Evolutionary conservation across 2,329 filamentous ascomycete genomes (phyloP), one percentile per base, ranked within the genome.

Genomic region (Lachnellula subtilissima): DNA sequence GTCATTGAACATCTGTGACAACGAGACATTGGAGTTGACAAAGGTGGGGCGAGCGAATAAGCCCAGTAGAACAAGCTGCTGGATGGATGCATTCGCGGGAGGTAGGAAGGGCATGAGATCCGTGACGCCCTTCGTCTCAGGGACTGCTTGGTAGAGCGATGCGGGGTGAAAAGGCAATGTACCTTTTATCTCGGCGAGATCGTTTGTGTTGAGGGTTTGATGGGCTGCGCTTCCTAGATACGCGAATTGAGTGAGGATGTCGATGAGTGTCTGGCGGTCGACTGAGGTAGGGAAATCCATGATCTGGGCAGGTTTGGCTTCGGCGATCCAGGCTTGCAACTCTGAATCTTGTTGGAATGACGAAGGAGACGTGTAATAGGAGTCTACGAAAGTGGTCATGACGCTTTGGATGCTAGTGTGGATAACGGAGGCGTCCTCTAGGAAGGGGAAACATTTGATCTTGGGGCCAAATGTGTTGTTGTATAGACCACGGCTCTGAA

Each of bases 391-490:
- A 2, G 69, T 54, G 9, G 61, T 63, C 59, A 77, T 71, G 63
- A 78, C 78, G 0, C 55, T 52, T 4, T 65, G 64, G 48, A 74
- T 74, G 3, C 67, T 69, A 47, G 66, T 61, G 47, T 70, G 59
- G 48, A 79, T 73, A 1, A 65, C 62, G 5, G 57, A 57, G 1
- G 70, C 74, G 56, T 79, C 75, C 22, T 78, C 71, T 59, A 73
- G 72, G 62, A 75, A 78, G 0, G 76, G 76, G 55, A 78, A 76
- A 47, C 65, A 56, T 50, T 72, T 71, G 15, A 78, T 65, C 1
- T 64, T 58, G 1, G 74, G 74, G 4, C 74, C 73, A 14, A 60
- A 55, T 8, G 58, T 55, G 39, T 56, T 61, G 58, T 74, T 64
- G 52, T 78, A 68, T 1, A 80, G 69, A 1, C 76, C 77, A 4